phyloP scores from a whole-genome alignment of 106 monocot species.

The Dendrobium nobile region DNA sequence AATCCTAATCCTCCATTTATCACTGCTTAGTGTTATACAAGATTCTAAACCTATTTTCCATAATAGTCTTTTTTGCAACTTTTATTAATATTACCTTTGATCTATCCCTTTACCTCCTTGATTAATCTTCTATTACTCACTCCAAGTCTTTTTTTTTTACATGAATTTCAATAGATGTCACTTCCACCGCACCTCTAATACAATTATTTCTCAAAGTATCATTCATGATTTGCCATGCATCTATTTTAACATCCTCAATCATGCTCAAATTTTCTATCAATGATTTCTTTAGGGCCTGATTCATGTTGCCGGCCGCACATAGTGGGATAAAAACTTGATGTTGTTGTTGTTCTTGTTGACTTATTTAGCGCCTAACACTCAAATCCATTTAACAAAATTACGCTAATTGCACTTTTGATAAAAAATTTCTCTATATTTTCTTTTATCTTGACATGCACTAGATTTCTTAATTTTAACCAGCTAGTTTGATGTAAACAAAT shows the following conservation, averaged over 20 bases:
- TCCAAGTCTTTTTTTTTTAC: not conserved
- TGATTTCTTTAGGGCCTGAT: not conserved
- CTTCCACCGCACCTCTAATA: not conserved
- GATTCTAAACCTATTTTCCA: not conserved
- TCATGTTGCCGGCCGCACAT: no score
- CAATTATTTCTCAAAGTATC: not conserved
- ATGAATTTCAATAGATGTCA: not conserved
- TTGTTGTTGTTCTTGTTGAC: no score
- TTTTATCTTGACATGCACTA: not conserved
- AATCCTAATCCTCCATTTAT: not conserved
- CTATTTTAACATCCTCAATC: not conserved
- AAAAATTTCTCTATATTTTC: not conserved
- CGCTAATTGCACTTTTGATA: not conserved
- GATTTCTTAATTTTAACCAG: not conserved
- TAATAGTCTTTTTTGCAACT: not conserved
- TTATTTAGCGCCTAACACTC: not conserved
- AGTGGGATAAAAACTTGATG: no score
- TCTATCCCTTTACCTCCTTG: not conserved
- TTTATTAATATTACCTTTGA: not conserved
- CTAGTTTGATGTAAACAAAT: no score
- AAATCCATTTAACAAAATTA: not conserved
- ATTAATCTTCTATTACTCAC: not conserved
- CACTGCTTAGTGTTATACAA: not conserved
- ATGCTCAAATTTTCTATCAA: not conserved
- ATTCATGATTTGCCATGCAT: not conserved